Base-by-base conservation (phyloP, 129 eudicot species). In the Dittrichia graveolens region DNA sequence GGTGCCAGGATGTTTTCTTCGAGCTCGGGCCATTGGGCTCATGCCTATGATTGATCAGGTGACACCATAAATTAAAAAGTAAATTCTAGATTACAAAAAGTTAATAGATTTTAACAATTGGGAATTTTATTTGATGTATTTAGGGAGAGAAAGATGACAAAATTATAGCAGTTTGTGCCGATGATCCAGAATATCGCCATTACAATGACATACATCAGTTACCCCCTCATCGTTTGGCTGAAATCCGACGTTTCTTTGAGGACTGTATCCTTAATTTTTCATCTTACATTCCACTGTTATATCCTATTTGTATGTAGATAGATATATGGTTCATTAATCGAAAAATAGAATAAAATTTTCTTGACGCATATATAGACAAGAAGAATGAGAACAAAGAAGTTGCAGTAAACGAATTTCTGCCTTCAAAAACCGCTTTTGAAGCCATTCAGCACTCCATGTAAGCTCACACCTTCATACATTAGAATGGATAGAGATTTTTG, bases 31-130 rank as follows among this genome's bases (percentile, higher is more conserved):
- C 43, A 83, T 92, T 46, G 98, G 98, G 42, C 84, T 89, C 61
- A 92, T 92, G 98, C 96, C 98, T 67, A 93, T 93, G 98, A 87
- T 93, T 78, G 98, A 93, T 77, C 96, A 89, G 95, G 98, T 93
- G 52, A 10, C 35, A 11, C 5, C 43, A 2, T n/a, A 43, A 4
- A 15, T 39, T 24, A 42, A 37, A 4, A n/a, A 75, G 18, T 52
- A 42, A 31, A 55, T 38, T 48, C 34, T 1, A 15, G 2, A 46
- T 19, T 46, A 43, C 67, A 76, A 54, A 24, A 68, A n/a, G n/a
- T 8, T 49, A n/a, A 13, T 9, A 60, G 69, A 38, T 24, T 44
- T 46, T 67, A 18, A 54, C 69, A 15, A 37, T 8, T 19, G 5
- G n/a, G 44, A 7, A 35, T 13, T 16, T 46, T 42, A n/a, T 42